Conservation (phyloP, 2,329 filamentous ascomycete genomes). For the Grosmannia penicillata region DNA sequence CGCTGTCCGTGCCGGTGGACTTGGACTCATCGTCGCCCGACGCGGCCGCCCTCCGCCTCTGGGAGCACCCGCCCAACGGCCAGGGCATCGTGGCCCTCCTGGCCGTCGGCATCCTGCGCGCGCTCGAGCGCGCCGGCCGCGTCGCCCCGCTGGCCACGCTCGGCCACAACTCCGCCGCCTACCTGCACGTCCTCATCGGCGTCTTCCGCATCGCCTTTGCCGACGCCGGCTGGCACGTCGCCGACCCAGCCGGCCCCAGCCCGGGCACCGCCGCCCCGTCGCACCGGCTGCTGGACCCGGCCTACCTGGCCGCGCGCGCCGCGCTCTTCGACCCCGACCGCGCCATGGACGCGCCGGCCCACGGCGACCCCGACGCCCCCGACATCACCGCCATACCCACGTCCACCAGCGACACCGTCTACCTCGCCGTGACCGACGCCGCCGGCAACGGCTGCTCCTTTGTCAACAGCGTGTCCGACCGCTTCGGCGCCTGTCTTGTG, state of each 20-base stretch:
- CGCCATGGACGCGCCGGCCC: conserved; percentile 28
- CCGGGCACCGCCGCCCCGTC: conserved; percentile 28
- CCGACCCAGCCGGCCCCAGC: conserved; percentile 53
- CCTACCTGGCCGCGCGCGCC: conserved; percentile 58
- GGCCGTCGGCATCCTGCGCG: conserved; percentile 76
- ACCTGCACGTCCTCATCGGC: conserved; percentile 75
- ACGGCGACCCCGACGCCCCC: background rate
- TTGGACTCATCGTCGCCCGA: conserved; percentile 60
- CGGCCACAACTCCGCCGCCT: conserved; percentile 67
- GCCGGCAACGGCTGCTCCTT: conserved; percentile 83
- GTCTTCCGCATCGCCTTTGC: conserved; percentile 80
- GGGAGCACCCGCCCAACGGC: conserved; percentile 93
- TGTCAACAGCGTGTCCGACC: conserved; percentile 85
- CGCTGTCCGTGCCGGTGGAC: conserved; percentile 59
- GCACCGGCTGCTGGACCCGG: conserved; percentile 42
- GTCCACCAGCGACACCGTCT: conserved; percentile 87
- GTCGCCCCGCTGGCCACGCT: conserved; percentile 51
- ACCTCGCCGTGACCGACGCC: conserved; percentile 71
- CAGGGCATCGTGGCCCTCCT: conserved; percentile 91
- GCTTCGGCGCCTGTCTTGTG: conserved; percentile 74
- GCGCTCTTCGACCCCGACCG: conserved; percentile 41
- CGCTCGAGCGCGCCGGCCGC: conserved; percentile 60
- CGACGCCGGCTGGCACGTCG: conserved; percentile 76
- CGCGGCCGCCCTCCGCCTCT: conserved; percentile 64
- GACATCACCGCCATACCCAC: conserved; percentile 22